Conservation (phyloP, 169 alveolate genomes). For the Hammondia hammondi region DNA sequence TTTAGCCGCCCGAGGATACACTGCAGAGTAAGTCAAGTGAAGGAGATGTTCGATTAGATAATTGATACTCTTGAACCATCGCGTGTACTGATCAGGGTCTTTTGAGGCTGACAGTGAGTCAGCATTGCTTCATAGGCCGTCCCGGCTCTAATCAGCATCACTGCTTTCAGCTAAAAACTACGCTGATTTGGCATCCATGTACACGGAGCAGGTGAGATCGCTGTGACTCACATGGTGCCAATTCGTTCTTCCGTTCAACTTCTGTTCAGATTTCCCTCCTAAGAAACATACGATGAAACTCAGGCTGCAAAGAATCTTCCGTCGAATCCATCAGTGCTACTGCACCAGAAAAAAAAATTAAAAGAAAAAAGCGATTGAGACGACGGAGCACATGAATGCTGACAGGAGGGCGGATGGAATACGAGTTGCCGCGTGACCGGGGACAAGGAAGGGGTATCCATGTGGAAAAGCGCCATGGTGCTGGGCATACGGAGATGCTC, state of each 20-base stretch:
- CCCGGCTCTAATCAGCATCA: background rate
- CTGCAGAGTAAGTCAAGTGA: background rate
- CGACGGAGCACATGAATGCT: background rate
- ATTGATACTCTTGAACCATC: background rate
- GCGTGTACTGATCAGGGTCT: background rate
- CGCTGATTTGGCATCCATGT: slow-evolving; percentile 3
- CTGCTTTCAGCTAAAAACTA: background rate
- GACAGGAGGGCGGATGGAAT: background rate
- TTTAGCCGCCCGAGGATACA: background rate
- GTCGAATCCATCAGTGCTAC: background rate
- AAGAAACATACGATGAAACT: background rate
- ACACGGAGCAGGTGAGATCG: background rate
- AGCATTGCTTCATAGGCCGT: background rate
- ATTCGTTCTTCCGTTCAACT: background rate
- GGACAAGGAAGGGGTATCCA: background rate
- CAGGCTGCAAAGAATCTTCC: background rate
- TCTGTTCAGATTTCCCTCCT: slow-evolving; percentile 2
- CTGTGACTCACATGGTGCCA: background rate
- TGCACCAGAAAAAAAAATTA: background rate
- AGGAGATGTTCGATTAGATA: background rate
- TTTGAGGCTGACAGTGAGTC: slow-evolving; percentile 14
- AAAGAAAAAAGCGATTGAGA: background rate
- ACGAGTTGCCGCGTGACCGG: background rate
- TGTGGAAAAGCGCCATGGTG: background rate
- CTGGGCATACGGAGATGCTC: background rate